Evolutionary conservation across 2,329 filamentous ascomycete species (phyloP).

Genomic region (Ascochyta clinopodiicola): DNA sequence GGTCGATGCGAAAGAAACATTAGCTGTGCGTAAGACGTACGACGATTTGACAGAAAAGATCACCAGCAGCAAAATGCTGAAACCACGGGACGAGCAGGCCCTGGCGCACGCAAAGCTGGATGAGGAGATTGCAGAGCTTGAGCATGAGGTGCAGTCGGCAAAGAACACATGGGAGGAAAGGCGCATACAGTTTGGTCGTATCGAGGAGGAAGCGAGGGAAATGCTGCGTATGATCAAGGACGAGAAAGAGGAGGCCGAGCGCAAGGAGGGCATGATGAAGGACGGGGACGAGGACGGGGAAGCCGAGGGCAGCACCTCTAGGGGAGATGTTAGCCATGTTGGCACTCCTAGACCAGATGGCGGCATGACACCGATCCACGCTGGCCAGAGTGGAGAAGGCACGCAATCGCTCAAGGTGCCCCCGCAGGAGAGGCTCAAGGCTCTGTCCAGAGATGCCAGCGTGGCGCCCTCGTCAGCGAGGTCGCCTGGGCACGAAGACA

Average conservation of each 20-base stretch:
- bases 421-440: slow-evolving; percentile 41
- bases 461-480: slow-evolving; percentile 35
- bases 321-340: slow-evolving; percentile 49
- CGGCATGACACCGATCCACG: slow-evolving; percentile 50
- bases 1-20: slow-evolving; percentile 67
- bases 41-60: slow-evolving; percentile 90
- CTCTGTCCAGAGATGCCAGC: slow-evolving; percentile 38
- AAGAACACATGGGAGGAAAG: slow-evolving; percentile 84
- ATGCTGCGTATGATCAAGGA: slow-evolving; percentile 86
- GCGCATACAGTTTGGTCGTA: slow-evolving; percentile 82
- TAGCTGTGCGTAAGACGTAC: slow-evolving; percentile 82
- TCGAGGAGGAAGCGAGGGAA: slow-evolving; percentile 90
- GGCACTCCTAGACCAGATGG: slow-evolving; percentile 55
- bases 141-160: slow-evolving; percentile 83
- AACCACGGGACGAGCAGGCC: slow-evolving; percentile 83
- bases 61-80: slow-evolving; percentile 77
- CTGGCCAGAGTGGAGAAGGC: slow-evolving; percentile 40
- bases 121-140: slow-evolving; percentile 85
- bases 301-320: slow-evolving; percentile 47
- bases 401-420: slow-evolving; percentile 37
- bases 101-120: slow-evolving; percentile 80
- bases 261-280: slow-evolving; percentile 71
- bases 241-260: slow-evolving; percentile 93
- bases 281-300: slow-evolving; percentile 51
- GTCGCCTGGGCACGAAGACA: slow-evolving; percentile 36